Base-by-base conservation (phyloP, 129 eudicot species). In the Flaveria robusta region DNA sequence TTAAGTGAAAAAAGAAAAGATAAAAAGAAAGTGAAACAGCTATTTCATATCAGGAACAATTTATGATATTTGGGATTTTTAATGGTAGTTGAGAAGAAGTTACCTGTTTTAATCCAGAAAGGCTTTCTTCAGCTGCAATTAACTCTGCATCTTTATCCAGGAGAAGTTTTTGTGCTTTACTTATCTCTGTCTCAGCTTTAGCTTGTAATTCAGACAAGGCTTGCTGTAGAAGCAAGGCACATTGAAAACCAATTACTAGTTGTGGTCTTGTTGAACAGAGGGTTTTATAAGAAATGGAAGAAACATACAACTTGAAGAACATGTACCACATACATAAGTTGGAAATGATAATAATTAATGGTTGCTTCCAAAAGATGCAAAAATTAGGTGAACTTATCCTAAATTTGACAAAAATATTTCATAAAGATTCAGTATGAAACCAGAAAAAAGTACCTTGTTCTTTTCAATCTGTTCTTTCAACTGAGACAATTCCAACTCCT, bases 101-200 rank as follows among this genome's bases (percentile, higher is more conserved):
- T 79, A 93, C 98, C 96, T 88, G 97, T 50, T 75, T 82, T 77
- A 93, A 80, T 74, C 91, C 98, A 20, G 88, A 85, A 78, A 93
- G 87, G 85, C 84, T 81, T 75, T 91, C 93, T 79, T 93, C 97
- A 27, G 96, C 91, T 51, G 89, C 86, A 47, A 42, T 87, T 50
- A 93, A 65, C 78, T 93, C 98, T 68, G 88, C 87, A 80, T 91
- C 98, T 81, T 89, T 93, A 56, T 90, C 93, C 49, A 82, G 78
- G 59, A 88, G 74, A 80, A 90, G 91, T 52, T 84, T 82, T 10
- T 86, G 90, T 64, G 93, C 93, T 77, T 87, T 86, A 66, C 77
- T 84, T 59, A 93, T 88, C 85, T 88, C 97, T 68, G 79, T 79
- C 74, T 93, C 97, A 72, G 97, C 96, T 85, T 86, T 84, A 47